Conservation (phyloP, 129 eudicot species). For the Saposhnikovia divaricata region DNA sequence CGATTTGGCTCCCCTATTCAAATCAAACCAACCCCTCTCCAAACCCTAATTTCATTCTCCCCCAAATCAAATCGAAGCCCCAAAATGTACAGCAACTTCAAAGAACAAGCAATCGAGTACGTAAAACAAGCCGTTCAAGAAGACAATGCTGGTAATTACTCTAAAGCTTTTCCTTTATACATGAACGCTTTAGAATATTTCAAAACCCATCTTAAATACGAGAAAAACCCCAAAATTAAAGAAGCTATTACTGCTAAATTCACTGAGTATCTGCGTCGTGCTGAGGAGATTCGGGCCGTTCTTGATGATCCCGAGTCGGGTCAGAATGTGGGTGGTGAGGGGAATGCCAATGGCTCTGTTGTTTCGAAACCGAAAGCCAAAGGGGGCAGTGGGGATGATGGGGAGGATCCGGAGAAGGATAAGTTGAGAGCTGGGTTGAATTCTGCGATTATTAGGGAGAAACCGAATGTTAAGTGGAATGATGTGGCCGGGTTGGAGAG, state of each 20-base stretch:
- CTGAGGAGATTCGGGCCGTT: constrained; percentile 35
- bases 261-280: constrained; percentile 33
- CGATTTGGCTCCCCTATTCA: no score
- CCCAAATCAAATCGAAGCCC: not conserved
- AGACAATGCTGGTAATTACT: constrained; percentile 32
- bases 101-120: constrained; percentile 37
- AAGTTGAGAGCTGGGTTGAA: constrained; percentile 31
- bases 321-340: constrained; percentile 16
- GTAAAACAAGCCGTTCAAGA: constrained; percentile 35
- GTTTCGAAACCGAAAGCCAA: constrained; percentile 24
- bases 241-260: constrained; percentile 32
- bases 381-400: constrained; percentile 19
- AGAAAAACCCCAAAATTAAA: constrained; percentile 33
- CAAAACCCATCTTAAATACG: constrained; percentile 34
- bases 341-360: constrained; percentile 19
- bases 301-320: constrained; percentile 27
- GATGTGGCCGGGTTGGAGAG: constrained; percentile 35
- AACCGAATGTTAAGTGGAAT: constrained; percentile 35
- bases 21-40: not conserved
- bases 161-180: constrained; percentile 32
- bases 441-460: constrained; percentile 27
- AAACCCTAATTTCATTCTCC: not conserved
- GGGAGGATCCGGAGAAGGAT: constrained; percentile 32
- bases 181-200: constrained; percentile 37
- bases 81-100: constrained; percentile 33